Base-by-base conservation (phyloP, 2,329 filamentous ascomycete species). In the Trichoderma koningiopsis region DNA sequence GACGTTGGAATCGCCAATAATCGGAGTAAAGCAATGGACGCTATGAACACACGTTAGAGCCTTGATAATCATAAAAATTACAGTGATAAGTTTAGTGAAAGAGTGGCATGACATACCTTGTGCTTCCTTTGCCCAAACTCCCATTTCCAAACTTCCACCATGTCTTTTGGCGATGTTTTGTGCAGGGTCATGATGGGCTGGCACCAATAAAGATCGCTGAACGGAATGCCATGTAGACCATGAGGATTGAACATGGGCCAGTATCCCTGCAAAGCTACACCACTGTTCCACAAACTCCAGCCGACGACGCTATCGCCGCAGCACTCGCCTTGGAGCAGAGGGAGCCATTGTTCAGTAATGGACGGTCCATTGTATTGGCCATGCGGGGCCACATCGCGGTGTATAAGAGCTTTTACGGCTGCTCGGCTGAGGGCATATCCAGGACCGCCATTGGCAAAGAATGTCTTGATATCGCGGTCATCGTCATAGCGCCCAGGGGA, bases 231-330 rank as follows among this genome's bases (percentile, higher is more conserved):
- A 60, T 87, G 83, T 29, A 85, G 74, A 47, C 85, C 78, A 71
- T 87, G 84, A n/a, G 79, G 77, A 71, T 81, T 82, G 77, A 85
- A 85, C 75, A 84, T 77, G 3, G 84, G 84, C 79, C 81, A 86
- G 65, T 84, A 78, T 6, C 84, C 84, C 22, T 80, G 82, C 69
- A 87, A 65, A 4, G 77, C 73, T 11, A 86, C 78, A 0, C 82
- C 82, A 24, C 79, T 81, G 52, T 83, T 79, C 71, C 79, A 79
- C 56, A 87, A 72, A 5, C 80, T 81, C 76, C 80, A 84, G 3
- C 84, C 85, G 4, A 86, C 75, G 7, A 87, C 80, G 52, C 83
- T 84, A 66, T 87, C 85, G 6, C 85, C 85, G 61, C 84, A 86
- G 74, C 83, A 86, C 69, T 88, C 85, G 14, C 79, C 72, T 35